phyloP scores from a whole-genome alignment of 2,329 filamentous ascomycete genomes.

The Epichloe sp. region DNA sequence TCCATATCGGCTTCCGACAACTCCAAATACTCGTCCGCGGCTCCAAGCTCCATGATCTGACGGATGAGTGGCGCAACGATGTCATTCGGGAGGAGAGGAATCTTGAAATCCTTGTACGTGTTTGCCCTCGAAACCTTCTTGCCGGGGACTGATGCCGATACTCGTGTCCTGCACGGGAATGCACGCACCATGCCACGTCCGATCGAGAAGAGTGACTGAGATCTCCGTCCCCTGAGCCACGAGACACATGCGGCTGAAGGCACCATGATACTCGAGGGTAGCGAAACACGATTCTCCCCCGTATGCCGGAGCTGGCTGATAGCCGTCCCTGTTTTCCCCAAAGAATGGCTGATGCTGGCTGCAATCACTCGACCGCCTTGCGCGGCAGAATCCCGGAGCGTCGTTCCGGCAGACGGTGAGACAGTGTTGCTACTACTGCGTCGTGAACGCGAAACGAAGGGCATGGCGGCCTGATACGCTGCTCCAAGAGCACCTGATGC shows the following conservation, averaged over 20 bases:
- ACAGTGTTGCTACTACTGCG: constrained; percentile 30
- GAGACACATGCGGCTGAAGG: constrained; percentile 48
- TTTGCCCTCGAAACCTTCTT: constrained; percentile 40
- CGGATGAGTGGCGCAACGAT: constrained; percentile 42
- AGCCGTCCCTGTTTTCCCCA: constrained; percentile 58
- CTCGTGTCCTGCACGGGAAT: constrained; percentile 46
- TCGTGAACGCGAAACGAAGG: constrained; percentile 41
- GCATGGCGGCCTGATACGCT: constrained; percentile 54
- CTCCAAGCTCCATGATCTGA: constrained; percentile 34
- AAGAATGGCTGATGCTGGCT: constrained; percentile 59
- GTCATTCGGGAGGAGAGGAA: constrained; percentile 50
- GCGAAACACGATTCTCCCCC: constrained; percentile 57
- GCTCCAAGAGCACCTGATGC: constrained; percentile 59
- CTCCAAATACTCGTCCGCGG: constrained; percentile 43
- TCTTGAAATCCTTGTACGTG: constrained; percentile 52
- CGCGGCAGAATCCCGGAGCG: constrained; percentile 46
- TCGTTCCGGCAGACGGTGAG: constrained; percentile 23
- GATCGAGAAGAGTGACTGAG: constrained; percentile 50
- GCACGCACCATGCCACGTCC: constrained; percentile 53
- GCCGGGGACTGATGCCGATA: constrained; percentile 38
- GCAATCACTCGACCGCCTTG: constrained; percentile 61
- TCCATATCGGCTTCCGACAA: constrained; percentile 40
- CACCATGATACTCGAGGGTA: constrained; percentile 42
- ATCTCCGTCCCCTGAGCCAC: constrained; percentile 51
- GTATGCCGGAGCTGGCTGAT: constrained; percentile 61